Base-by-base conservation (phyloP, 805 yeast genomes). In the Hyphopichia homilentoma region DNA sequence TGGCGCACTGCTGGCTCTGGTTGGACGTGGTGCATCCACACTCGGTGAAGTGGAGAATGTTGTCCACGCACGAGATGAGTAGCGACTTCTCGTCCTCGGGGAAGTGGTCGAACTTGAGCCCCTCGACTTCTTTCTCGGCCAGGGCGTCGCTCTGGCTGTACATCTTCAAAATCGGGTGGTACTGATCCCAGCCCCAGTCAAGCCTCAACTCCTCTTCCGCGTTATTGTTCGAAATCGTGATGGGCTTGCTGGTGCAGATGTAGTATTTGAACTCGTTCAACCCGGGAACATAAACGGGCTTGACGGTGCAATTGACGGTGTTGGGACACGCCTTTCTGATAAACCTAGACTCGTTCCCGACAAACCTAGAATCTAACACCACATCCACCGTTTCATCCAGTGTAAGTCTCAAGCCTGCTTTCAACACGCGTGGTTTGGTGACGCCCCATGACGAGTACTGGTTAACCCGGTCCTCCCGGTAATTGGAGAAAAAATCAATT, bases 111-210 rank as follows among this genome's bases (percentile, higher is more conserved):
- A 80, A 75, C 21, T 62, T 65, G 30, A 47, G 57, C 41, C 18
- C 61, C 54, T n/a, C 71, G 3, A 41, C 43, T 9, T 26, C 33
- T 20, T 40, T 52, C 7, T 32, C 14, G n/a, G 17, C 16, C 7
- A 9, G 42, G 3, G 29, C 28, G 25, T 45, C 47, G 15, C 38
- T 44, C 14, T 39, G 36, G 16, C 61, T 55, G 16, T 73, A 64
- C 34, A 83, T 58, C 41, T 70, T 68, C 33, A 65, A 60, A 23
- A 87, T 83, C 2, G 97, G 95, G 52, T 88, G 96, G 12, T 62
- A 41, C 3, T 58, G 51, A 50, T 88, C 95, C 95, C 96, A 90
- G 38, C 81, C 85, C 97, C 97, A 90, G 2, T 79, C 75, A 7
- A 87, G 56, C 0, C 89, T 72, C 14, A 90, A 57, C 50, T 89